Base-by-base conservation (phyloP, 805 yeast species). In the Debaryomyces hansenii region DNA sequence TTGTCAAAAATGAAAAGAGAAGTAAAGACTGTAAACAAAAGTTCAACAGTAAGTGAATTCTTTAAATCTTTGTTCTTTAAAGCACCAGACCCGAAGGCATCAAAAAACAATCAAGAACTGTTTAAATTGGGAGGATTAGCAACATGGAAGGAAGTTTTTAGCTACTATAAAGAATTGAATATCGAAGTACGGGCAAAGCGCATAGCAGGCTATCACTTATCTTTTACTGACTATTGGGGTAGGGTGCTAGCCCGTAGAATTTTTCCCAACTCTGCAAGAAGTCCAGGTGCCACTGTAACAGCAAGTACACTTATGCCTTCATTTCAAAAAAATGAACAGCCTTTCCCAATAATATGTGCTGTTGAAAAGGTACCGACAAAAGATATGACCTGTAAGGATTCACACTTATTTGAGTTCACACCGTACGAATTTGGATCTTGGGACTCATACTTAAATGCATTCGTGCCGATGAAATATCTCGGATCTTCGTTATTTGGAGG, bases 371-470 rank as follows among this genome's bases (percentile, higher is more conserved):
- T 65, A 42, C 77, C 75, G 4, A 50, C 54, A 9, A 56, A 53
- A 41, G 51, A 48, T 8, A 46, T 40, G 10, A 56, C 64, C n/a
- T 58, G 66, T 40, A n/a, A 55, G 1, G 59, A 61, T 28, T 75
- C 84, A 1, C 76, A 72, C 47, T 48, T 80, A 2, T 75, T 82
- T 50, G 89, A 84, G 59, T 77, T 84, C 52, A 80, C 77, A 11
- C 87, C 87, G 0, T 80, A 62, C 55, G 90, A 84, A 47, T 83
- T 83, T 66, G 89, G 89, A 0, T 80, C 85, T 0, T 84, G 87
- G 87, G 85, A 82, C 50, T 49, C 66, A 11, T 60, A 61, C 35
- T 51, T 77, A 29, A 62, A 69, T 32, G 66, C 79, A 4, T 84
- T 84, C 52, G 66, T 76, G 3, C 70, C 77, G n/a, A 52, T 77